phyloP scores from a whole-genome alignment of 2,329 filamentous ascomycete genomes.

The Fusarium pseudograminearum region DNA sequence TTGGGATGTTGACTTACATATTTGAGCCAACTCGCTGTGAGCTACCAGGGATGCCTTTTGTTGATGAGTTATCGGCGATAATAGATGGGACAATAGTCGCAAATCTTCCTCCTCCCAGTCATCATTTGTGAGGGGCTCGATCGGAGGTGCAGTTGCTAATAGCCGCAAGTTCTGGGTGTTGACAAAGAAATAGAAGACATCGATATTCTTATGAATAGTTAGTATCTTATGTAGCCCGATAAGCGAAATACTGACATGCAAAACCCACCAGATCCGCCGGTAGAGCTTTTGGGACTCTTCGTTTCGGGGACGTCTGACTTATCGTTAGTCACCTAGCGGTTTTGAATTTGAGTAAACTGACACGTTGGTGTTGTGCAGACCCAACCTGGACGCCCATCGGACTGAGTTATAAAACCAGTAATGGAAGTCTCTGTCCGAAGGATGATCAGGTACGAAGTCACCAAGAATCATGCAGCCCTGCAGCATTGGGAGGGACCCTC shows the following conservation, averaged over 20 bases:
- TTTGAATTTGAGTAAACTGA: background rate
- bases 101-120: constrained; percentile 33
- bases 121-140: background rate
- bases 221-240: fast-evolving
- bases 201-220: background rate
- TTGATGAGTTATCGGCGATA: background rate
- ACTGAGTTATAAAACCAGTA: constrained; percentile 41
- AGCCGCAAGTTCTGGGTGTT: constrained; percentile 13
- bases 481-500: constrained; percentile 6
- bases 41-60: constrained; percentile 22
- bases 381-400: constrained; percentile 15
- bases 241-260: constrained; percentile 18
- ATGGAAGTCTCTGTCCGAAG: constrained; percentile 29
- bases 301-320: background rate
- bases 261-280: constrained; percentile 35
- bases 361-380: constrained; percentile 14
- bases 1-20: background rate
- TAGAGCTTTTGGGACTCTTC: constrained; percentile 11
- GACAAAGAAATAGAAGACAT: constrained; percentile 30
- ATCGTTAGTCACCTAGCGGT: fast-evolving
- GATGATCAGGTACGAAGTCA: constrained; percentile 22
- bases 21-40: constrained; percentile 25
- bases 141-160: background rate
- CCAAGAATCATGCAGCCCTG: constrained; percentile 34
- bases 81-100: background rate